Base-by-base conservation (phyloP, 306 rosid species). In the Prunus armeniaca region DNA sequence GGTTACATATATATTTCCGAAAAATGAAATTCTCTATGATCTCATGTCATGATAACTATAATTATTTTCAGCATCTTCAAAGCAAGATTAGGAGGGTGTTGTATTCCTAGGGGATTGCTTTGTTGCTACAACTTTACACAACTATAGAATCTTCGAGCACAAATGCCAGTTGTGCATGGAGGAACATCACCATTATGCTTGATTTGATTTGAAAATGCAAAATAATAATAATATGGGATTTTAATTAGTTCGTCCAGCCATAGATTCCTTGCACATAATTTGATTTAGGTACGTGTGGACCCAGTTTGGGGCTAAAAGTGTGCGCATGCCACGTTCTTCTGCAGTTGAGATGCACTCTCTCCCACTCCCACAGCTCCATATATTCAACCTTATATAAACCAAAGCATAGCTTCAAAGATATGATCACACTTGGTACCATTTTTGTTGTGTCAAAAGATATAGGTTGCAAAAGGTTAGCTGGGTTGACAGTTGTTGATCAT, bases 321-420 rank as follows among this genome's bases (percentile, higher is more conserved):
- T 12, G 72, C 24, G 76, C 24, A 64, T 51, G 8, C 20, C 83
- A 61, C 67, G 72, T 80, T 58, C 62, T 34, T 30, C 47, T 50
- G 72, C 41, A 63, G 72, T 81, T 70, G 27, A 10, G 72, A 18
- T 15, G 76, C 77, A 54, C 30, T 76, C 69, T 47, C 69, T 47
- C 12, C 41, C 5, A 58, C 64, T 4, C 27, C 19, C 19, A 43
- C 22, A 27, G 61, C 27, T 27, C 54, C 62, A 17, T 17, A 17
- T 19, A 41, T 25, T 25, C 24, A 9, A 9, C 22, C 10, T n/a
- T 69, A 14, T 12, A 24, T 14, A 49, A 69, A 22, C 30, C 43
- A 32, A 15, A 11, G 9, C 1, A 5, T 63, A 47, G 51, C 50
- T 75, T 20, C 14, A 22, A 22, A 25, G 54, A 18, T 5, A 24